Evolutionary conservation across 345 rosid genomes (phyloP), one percentile per base, ranked within the genome.

Genomic region (Psidium guajava): DNA sequence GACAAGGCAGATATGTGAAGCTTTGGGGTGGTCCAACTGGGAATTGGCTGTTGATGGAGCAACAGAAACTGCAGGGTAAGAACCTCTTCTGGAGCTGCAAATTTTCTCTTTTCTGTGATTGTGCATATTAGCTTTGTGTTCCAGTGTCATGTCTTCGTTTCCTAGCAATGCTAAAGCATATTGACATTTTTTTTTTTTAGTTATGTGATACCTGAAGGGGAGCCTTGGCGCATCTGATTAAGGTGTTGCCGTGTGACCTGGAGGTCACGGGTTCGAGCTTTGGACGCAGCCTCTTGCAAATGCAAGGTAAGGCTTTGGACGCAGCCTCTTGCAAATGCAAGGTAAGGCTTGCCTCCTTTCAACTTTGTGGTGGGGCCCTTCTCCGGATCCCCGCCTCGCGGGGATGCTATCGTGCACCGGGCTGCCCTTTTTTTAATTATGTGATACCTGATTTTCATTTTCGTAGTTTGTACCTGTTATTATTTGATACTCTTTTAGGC

Each of bases 11-110:
- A 91, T 83, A 90, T 92, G 54, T 92, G 88, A 61, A 90, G 92
- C 83, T 92, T 92, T 73, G 92, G 94, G 27, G 92, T 92, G 18
- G 94, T 92, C 40, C 87, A 91, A 25, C 58, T 92, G 44, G 92
- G 91, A 86, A 87, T 92, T 51, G 91, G 89, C 40, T 86, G 95
- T 85, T 95, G 96, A 42, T 91, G 93, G 89, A 93, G 96, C 90
- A 93, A 95, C 87, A 94, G 96, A 14, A 91, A 90, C 87, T 92
- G 92, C 90, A 90, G 95, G 83, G 95, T 95, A 92, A 86, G 56
- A 74, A 9, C 36, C 16, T 36, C 16, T n/a, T 27, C n/a, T 47
- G 2, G 11, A 21, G 83, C 55, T 3, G 4, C 27, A n/a, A 47
- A 50, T 51, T 51, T 8, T 54, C 20, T 5, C 21, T 14, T 49